phyloP scores from a whole-genome alignment of 169 alveolate species.

The Eimeria necatrix region DNA sequence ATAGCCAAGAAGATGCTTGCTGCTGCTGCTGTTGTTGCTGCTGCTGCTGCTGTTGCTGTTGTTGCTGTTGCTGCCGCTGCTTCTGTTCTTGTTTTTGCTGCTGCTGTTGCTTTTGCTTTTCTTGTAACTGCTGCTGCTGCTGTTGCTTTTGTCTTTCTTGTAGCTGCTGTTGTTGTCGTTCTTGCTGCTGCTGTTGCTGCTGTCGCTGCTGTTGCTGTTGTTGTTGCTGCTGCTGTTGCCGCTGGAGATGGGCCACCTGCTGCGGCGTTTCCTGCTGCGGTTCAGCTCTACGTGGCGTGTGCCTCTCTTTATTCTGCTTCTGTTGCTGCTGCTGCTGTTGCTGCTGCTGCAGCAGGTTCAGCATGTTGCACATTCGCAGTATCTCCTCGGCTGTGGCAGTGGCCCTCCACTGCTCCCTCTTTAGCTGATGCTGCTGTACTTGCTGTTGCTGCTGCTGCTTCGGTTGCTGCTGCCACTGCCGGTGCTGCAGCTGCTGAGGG shows the following conservation, averaged over 20 bases:
- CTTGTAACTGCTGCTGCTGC: background rate
- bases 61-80: background rate
- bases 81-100: background rate
- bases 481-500: background rate
- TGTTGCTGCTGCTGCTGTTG: conserved; percentile 13
- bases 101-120: background rate
- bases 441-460: background rate
- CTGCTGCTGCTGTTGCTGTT: conserved; percentile 4
- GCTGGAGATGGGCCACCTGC: background rate
- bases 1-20: background rate
- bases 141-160: background rate
- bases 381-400: background rate
- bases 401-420: background rate
- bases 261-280: background rate
- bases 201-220: background rate
- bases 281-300: background rate
- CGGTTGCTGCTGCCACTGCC: background rate
- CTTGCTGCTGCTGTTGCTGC: background rate
- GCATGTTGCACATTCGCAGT: background rate
- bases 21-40: background rate
- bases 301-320: background rate
- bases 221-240: background rate
- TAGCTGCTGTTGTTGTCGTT: background rate
- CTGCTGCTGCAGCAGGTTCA: background rate
- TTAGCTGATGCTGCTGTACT: background rate